phyloP scores from a whole-genome alignment of 139 green algal genomes.

The Coccomyxa sp. region DNA sequence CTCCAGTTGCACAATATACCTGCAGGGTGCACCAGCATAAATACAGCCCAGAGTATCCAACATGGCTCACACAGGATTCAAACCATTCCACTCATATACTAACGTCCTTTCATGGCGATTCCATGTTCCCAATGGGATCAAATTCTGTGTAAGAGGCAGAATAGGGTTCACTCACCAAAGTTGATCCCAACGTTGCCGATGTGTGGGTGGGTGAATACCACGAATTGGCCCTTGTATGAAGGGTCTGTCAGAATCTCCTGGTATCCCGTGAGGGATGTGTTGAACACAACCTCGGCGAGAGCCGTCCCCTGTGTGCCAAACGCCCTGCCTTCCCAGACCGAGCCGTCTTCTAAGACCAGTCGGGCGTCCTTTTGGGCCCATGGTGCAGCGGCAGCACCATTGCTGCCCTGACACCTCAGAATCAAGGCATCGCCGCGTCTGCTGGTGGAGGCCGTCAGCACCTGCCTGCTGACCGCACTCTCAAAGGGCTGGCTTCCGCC shows the following conservation, averaged over 20 bases:
- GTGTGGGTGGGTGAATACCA: conserved; percentile 94
- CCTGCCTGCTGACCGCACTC: no score
- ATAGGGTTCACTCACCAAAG: conserved; percentile 36
- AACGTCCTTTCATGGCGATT: background rate
- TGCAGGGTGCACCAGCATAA: background rate
- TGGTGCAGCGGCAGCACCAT: background rate
- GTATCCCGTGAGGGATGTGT: conserved; percentile 93
- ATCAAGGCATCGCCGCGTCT: no score
- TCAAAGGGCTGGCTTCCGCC: no score
- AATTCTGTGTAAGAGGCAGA: background rate
- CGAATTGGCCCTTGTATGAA: conserved; percentile 96
- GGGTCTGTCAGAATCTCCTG: conserved; percentile 98
- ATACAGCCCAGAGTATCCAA: background rate
- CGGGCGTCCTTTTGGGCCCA: conserved; percentile 13
- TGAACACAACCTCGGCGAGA: conserved; percentile 93
- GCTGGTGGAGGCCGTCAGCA: no score
- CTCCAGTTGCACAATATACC: background rate
- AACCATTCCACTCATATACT: background rate
- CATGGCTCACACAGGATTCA: background rate
- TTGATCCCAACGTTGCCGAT: conserved; percentile 99
- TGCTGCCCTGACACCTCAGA: background rate
- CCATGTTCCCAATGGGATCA: background rate
- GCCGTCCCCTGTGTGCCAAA: conserved; percentile 87
- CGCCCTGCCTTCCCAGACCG: conserved; percentile 74
- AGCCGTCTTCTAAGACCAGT: conserved; percentile 93